These are phyloP conservation scores for Annulohypoxylon truncatum DNA, from an alignment of 2,329 filamentous ascomycete species.

Conservation along the genomic window DNA sequence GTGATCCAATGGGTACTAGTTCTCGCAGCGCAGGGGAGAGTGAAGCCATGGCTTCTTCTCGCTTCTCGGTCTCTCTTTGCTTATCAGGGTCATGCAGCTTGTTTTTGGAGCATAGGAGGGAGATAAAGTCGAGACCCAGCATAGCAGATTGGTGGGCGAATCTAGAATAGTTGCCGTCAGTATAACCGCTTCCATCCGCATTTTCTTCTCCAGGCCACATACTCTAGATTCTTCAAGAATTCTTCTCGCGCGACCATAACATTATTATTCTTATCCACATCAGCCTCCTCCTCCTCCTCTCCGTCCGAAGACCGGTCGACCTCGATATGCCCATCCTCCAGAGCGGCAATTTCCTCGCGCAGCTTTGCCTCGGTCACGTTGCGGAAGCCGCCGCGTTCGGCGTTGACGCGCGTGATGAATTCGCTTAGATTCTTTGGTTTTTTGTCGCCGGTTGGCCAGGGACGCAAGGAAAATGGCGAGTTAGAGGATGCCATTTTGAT, in stretches of 20 bases:
- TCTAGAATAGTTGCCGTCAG: constrained; percentile 49
- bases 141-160: constrained; percentile 69
- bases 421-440: constrained; percentile 73
- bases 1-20: constrained; percentile 76
- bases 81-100: neutral
- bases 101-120: constrained; percentile 80
- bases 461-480: constrained; percentile 68
- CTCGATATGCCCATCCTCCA: constrained; percentile 54
- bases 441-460: constrained; percentile 69
- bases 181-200: constrained; percentile 1
- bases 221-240: constrained; percentile 70
- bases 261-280: constrained; percentile 56
- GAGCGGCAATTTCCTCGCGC: constrained; percentile 71
- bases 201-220: constrained; percentile 41
- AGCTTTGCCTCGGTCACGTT: constrained; percentile 80
- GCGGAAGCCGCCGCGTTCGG: constrained; percentile 84
- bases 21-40: constrained; percentile 78
- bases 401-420: constrained; percentile 82
- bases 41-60: constrained; percentile 68
- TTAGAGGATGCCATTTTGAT: constrained; percentile 40
- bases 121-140: constrained; percentile 83
- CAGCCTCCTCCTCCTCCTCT: constrained; percentile 59
- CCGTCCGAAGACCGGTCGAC: constrained; percentile 59
- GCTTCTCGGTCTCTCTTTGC: neutral
- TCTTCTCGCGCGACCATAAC: constrained; percentile 64